Base-by-base conservation (phyloP, 805 yeast species). In the Metschnikowia amazonensis region DNA sequence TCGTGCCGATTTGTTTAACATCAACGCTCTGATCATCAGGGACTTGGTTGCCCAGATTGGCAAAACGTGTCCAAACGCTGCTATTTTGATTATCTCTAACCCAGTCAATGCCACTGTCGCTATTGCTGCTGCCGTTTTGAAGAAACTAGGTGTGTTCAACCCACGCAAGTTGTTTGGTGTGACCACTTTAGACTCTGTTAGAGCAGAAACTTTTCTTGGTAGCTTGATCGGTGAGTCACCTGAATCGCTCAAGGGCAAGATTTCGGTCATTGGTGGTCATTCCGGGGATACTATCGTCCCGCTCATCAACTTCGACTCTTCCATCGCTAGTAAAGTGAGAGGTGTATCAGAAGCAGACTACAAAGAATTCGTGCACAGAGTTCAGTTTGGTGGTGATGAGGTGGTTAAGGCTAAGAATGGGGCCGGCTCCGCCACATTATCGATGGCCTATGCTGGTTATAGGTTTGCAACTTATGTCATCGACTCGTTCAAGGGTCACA, bases 261-360 rank as follows among this genome's bases (percentile, higher is more conserved):
- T 71, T 32, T 67, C 74, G 7, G 76, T 71, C 14, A 60, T 71
- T 44, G 76, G 76, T 11, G 76, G 76, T 25, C 76, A 71, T 52
- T 70, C 75, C 1, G 76, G 76, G 37, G 76, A 71, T 53, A 71
- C 76, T 30, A 71, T 71, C 44, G 71, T 71, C 13, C 76, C 76
- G 7, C 67, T 71, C 43, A 51, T 58, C 45, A 48, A 56, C 49
- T 43, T 55, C 31, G 57, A 55, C 38, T 25, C 42, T n/a, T 42
- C 46, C 7, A 51, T 58, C 20, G 49, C 58, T n/a, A 29, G 49
- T 21, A 58, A 57, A 42, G 59, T 56, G 16, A 37, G 49, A 18
- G 34, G 42, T 17, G 44, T 60, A 29, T 33, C 58, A 6, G 49
- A 47, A 21, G 40, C 54, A 7, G 51, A 56, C 31, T 56, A 59